Base-by-base conservation (phyloP, 495 filamentous ascomycete genomes). In the Neurospora sp. region DNA sequence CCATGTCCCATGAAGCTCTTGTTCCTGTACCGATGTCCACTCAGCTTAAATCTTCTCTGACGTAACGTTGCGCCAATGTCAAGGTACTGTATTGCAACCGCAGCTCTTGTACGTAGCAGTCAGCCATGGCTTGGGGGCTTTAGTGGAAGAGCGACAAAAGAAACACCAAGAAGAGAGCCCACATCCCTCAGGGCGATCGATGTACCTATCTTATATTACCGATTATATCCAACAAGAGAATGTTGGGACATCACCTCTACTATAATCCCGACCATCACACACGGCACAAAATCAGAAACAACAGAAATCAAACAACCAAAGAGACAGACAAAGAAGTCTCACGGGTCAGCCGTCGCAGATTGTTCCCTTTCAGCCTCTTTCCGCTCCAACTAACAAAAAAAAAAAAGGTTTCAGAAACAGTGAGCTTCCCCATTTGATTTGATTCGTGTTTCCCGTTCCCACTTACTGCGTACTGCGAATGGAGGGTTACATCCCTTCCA, bases 1-100 rank as follows among this genome's bases (percentile, higher is more conserved):
- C 82, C n/a, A 78, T 76, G 59, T 85, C 82, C 80, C 12, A 80
- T 78, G 75, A 94, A 54, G 46, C n/a, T 71, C 4, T 23, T 40
- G 39, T 42, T 42, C 16, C 70, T n/a, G 9, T 8, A 27, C 39
- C n/a, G 16, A 46, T 48, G 39, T 39, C 70, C 37, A 35, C 70
- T 59, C 12, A 39, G 18, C 39, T 69, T 39, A 37, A 27, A 70
- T 39, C 9, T 10, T 10, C 39, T 31, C 39, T 75, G 77, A 74
- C 72, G 79, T 80, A 80, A 77, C 78, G 79, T 80, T 80, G 76
- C 78, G 79, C 77, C 73, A 73, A 62, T 35, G 54, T 35, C 39
- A 48, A 20, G 46, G 18, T 20, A 46, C 42, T 5, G 46, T 54
- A 54, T 27, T 54, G 46, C 46, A 48, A 38, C 37, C 6, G 6